A percentile compares a stretch with the other conserved stretches of the same genome.
Evolutionary conservation across 2,329 filamentous ascomycete species (phyloP).

Genomic region (Penicillium sp.): DNA sequence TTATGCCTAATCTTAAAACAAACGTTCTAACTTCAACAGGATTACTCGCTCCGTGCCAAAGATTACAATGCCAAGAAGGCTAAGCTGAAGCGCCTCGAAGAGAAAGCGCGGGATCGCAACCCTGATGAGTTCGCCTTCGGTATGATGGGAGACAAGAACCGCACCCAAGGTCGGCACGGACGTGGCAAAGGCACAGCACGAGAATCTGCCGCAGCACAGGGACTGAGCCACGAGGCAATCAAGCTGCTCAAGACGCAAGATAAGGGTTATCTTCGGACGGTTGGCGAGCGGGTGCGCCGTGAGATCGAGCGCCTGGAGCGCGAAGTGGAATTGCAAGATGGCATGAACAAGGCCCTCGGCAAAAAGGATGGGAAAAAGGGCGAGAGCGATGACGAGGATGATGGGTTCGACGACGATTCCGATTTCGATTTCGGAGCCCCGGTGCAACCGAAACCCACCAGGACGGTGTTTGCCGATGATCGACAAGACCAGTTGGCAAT

Average conservation of each 20-base stretch:
- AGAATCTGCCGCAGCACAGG: conserved; percentile 43
- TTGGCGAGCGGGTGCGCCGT: conserved; percentile 56
- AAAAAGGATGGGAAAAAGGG: conserved; percentile 23
- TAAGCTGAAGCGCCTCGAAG: conserved; percentile 58
- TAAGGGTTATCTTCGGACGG: conserved; percentile 60
- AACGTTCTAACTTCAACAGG: conserved; percentile 37
- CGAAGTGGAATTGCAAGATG: conserved; percentile 45
- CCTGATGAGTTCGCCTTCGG: conserved; percentile 67
- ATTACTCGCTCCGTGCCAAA: conserved; percentile 64
- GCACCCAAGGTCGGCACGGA: conserved; percentile 43
- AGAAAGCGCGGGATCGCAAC: conserved; percentile 62
- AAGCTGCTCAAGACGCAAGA: conserved; percentile 67
- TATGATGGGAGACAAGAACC: conserved; percentile 57
- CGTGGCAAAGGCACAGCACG: conserved; percentile 36
- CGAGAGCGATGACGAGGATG: conserved; percentile 23
- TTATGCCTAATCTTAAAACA: not conserved
- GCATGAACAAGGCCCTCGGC: conserved; percentile 35
- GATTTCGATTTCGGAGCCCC: conserved; percentile 26
- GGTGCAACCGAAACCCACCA: conserved; percentile 30
- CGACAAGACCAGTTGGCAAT: conserved; percentile 35
- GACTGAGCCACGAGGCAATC: conserved; percentile 58
- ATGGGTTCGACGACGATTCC: conserved; percentile 25
- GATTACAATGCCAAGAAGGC: conserved; percentile 64
- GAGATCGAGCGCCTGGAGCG: conserved; percentile 53
- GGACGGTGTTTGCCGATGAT: conserved; percentile 44